Evolutionary conservation across 1,284 basidiomycete genomes (phyloP).

Genomic region (Apiotrichum laibachii): DNA sequence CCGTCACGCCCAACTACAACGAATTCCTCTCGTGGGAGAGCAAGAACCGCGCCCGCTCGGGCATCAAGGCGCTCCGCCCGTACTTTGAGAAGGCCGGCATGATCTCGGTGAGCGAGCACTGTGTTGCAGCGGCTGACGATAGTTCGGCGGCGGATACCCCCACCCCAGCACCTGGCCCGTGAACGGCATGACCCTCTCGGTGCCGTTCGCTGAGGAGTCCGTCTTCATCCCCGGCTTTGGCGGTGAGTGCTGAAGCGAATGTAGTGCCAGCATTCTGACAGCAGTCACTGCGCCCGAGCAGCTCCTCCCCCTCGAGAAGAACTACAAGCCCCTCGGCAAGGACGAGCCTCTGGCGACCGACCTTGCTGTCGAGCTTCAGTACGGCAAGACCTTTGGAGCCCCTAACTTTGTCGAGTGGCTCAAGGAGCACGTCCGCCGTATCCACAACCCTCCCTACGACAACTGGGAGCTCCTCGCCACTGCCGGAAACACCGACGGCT

Average conservation of each 20-base stretch:
- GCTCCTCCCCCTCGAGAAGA: constrained; percentile 25
- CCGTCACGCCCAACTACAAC: constrained; percentile 15
- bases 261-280: too few species aligned
- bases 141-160: constrained; percentile 39
- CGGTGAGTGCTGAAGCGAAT: constrained; percentile 21
- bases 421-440: constrained; percentile 32
- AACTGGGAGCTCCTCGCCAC: constrained; percentile 37
- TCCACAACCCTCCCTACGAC: constrained; percentile 32
- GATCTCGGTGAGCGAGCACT: constrained; percentile 25
- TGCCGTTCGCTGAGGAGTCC: constrained; percentile 37
- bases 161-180: constrained; percentile 41
- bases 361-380: constrained; percentile 38
- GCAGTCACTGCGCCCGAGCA: constrained; percentile 24
- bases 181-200: constrained; percentile 40
- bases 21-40: constrained; percentile 24
- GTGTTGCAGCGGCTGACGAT: not conserved
- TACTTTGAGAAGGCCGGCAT: constrained; percentile 33
- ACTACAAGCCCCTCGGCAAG: constrained; percentile 26
- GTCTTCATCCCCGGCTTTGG: constrained; percentile 40
- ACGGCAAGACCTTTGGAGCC: constrained; percentile 35
- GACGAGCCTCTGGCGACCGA: constrained; percentile 28
- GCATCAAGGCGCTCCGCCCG: constrained; percentile 26
- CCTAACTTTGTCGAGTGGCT: constrained; percentile 33
- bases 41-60: constrained; percentile 20
- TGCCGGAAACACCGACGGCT: constrained; percentile 42